Percentiles rank a stretch among this genome's conserved stretches.
These are phyloP conservation scores for Taphrina flavorubra DNA, from an alignment of 1,139 yeast genomes.

Conservation along the genomic window DNA sequence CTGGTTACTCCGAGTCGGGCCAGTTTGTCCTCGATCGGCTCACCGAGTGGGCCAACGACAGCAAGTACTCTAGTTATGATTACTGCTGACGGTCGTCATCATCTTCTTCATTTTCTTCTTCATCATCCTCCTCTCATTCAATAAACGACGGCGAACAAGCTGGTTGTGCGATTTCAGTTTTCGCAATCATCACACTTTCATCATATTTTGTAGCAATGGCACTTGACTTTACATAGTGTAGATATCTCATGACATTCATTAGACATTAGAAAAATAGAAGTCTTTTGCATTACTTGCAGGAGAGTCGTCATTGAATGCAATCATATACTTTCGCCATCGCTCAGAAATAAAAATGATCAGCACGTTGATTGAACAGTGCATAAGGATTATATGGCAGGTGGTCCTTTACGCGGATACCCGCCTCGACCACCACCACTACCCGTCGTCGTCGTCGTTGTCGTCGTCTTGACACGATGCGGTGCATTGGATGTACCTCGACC, in stretches of 20 bases:
- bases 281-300: too few species aligned
- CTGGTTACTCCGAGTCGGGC: slow-evolving; percentile 19
- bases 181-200: not conserved
- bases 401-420: slow-evolving; percentile 26
- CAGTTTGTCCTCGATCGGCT: slow-evolving; percentile 12
- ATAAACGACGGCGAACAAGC: not conserved
- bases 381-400: not conserved
- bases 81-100: slow-evolving; percentile 9
- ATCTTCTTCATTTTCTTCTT: too few species aligned
- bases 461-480: too few species aligned
- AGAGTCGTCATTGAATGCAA: too few species aligned
- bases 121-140: not conserved
- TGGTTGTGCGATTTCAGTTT: not conserved
- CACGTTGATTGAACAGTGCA: too few species aligned
- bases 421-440: not conserved
- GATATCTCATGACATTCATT: too few species aligned
- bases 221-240: not conserved
- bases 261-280: not conserved
- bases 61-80: slow-evolving; percentile 30
- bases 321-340: not conserved
- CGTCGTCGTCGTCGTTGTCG: not conserved
- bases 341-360: too few species aligned
- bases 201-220: not conserved
- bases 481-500: not conserved
- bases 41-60: slow-evolving; percentile 28